Base-by-base conservation (phyloP, 495 filamentous ascomycete species). In the Clavariopsis aquatica region DNA sequence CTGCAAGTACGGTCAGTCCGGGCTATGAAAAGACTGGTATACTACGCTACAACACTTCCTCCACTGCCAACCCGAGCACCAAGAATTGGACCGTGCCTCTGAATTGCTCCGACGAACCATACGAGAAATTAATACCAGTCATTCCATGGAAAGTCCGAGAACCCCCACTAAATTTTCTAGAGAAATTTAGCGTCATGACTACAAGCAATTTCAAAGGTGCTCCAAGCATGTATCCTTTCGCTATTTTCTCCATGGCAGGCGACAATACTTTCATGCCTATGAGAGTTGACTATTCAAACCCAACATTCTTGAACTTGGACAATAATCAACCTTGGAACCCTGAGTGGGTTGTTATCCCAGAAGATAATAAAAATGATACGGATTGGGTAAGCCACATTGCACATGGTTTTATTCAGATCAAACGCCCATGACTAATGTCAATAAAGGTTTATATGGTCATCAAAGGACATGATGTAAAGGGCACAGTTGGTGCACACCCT, bases 21-120 rank as follows among this genome's bases (percentile, higher is more conserved):
- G 55, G 38, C 55, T 45, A 58, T 22, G 55, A 43, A 22, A 58
- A 47, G 43, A 52, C 52, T 2, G 62, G 62, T 23, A 58, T 64
- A 23, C 3, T 64, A 4, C 28, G 53, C 8, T 64, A 64, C 34
- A 34, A 27, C 24, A 47, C 1, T 8, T 19, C 34, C 23, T 27
- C 22, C 52, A 36, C 2, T 2, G 51, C 13, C 5, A 3, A 24
- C 46, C 53, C 62, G 26, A 52, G 23, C 8, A 22, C 69, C 17
- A 55, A 58, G 1, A 62, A 57, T 20, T 68, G 64, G 52, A 53
- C 72, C 43, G 58, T 55, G 1, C 17, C 23, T 8, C 3, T 47
- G 3, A 55, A 46, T 3, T 62, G 60, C 26, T 46, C 29, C 22
- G 60, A 62, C 55, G 60, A 62, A 22, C 49, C 49, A 1, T 62